A percentile compares a stretch with the other conserved stretches of the same genome.
These are phyloP conservation scores for Gliomastix tumulicola DNA, from an alignment of 2,329 filamentous ascomycete species.

Conservation along the genomic window DNA sequence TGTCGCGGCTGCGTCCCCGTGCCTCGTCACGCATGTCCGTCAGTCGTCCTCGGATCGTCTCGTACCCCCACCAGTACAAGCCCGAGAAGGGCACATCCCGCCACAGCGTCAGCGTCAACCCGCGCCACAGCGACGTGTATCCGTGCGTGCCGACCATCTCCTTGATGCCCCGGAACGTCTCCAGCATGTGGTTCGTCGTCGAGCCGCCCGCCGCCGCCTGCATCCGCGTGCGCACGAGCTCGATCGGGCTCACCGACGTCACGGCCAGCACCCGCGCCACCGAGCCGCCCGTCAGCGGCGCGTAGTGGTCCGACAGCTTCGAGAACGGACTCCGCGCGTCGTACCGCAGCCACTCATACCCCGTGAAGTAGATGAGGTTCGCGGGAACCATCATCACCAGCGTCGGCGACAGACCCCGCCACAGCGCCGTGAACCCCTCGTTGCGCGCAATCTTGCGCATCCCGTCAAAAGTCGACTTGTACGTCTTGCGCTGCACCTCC, in stretches of 20 bases:
- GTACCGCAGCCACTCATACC: conserved; percentile 88
- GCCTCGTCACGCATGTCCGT: conserved; percentile 58
- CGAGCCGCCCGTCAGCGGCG: conserved; percentile 74
- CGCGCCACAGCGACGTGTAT: conserved; percentile 81
- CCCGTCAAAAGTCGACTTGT: conserved; percentile 87
- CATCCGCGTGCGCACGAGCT: conserved; percentile 88
- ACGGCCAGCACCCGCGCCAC: conserved; percentile 75
- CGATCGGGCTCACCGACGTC: conserved; percentile 78
- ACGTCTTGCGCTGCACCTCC: conserved; percentile 74
- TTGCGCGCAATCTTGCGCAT: conserved; percentile 91
- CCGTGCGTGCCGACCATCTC: conserved; percentile 75
- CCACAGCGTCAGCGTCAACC: conserved; percentile 87
- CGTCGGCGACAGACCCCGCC: conserved; percentile 91
- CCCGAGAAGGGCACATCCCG: conserved; percentile 95
- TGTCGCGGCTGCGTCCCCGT: conserved; percentile 25
- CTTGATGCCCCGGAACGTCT: conserved; percentile 68
- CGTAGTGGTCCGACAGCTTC: conserved; percentile 58
- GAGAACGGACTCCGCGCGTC: conserved; percentile 67
- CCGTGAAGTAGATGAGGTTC: conserved; percentile 98
- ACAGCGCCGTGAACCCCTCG: conserved; percentile 79
- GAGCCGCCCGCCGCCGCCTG: conserved; percentile 63
- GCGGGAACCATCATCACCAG: conserved; percentile 88
- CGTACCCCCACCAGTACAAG: conserved; percentile 98
- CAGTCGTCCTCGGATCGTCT: conserved; percentile 67
- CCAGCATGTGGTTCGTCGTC: conserved; percentile 63